phyloP scores from a whole-genome alignment of 352 stramenopile genomes.

The Pythium insidiosum region DNA sequence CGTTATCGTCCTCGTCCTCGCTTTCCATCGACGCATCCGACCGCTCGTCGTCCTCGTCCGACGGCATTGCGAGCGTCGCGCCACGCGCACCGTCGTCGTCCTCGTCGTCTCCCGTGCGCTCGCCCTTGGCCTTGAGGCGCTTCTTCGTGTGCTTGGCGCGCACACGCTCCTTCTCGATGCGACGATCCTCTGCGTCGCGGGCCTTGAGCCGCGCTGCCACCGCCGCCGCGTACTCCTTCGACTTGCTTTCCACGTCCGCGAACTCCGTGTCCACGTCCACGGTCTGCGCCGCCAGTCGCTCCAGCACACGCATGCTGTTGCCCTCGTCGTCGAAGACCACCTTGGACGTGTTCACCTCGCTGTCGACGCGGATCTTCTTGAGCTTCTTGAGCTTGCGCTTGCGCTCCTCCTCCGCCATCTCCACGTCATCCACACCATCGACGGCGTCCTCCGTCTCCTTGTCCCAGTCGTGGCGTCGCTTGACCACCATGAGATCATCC shows the following conservation, averaged over 20 bases:
- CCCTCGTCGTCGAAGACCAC: constrained; percentile 95
- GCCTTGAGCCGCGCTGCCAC: constrained; percentile 60
- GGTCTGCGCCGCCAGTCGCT: constrained; percentile 44
- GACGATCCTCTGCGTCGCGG: constrained; percentile 76
- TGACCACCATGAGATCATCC: constrained; percentile 91
- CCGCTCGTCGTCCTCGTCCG: constrained; percentile 16
- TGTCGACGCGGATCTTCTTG: constrained; percentile 73
- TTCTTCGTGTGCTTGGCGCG: constrained; percentile 88
- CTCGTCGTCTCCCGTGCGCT: constrained; percentile 32
- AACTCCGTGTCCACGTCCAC: constrained; percentile 29
- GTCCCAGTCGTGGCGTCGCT: constrained; percentile 85
- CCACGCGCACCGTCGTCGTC: constrained; percentile 21
- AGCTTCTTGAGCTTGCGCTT: constrained; percentile 88
- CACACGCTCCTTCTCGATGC: constrained; percentile 80
- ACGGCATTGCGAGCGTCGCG: constrained; percentile 6
- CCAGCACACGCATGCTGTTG: constrained; percentile 58
- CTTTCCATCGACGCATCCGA: constrained; percentile 25
- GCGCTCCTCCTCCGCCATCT: constrained; percentile 57
- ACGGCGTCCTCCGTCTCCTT: constrained; percentile 35
- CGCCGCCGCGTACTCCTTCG: constrained; percentile 48
- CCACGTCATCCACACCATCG: constrained; percentile 19
- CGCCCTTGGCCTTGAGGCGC: constrained; percentile 76
- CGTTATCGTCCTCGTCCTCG: constrained; percentile 18
- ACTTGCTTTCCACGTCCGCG: constrained; percentile 58
- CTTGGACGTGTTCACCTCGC: constrained; percentile 66